Conservation (phyloP, 179 eudicot genomes). For the Drosera spatulata region DNA sequence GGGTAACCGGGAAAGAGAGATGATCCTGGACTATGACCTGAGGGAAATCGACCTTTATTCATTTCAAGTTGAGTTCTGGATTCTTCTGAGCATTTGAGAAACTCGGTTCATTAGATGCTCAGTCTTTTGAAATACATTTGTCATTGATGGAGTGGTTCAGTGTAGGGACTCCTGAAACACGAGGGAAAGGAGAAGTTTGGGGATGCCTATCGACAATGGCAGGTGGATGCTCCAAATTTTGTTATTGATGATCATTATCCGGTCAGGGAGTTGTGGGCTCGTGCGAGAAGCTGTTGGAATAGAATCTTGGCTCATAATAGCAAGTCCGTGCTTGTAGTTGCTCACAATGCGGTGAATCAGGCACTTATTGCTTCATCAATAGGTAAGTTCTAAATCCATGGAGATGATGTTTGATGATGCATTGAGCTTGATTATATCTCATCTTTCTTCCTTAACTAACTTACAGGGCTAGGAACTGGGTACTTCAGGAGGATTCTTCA, state of each 20-base stretch:
- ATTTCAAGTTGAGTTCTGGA: constrained; percentile 68
- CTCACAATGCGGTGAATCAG: constrained; percentile 99
- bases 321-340: constrained; percentile 88
- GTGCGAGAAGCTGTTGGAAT: constrained; percentile 79
- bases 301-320: constrained; percentile 65
- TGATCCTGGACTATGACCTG: constrained; percentile 63
- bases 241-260: constrained; percentile 86
- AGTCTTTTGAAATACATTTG: constrained; percentile 3
- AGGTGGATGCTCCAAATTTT: constrained; percentile 64
- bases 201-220: constrained; percentile 53
- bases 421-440: neutral
- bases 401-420: neutral
- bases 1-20: constrained; percentile 60
- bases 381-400: constrained; percentile 29
- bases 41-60: constrained; percentile 96
- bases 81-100: constrained; percentile 6
- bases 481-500: constrained; percentile 89
- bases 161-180: constrained; percentile 88
- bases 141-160: constrained; percentile 13
- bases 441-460: neutral
- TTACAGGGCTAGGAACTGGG: constrained; percentile 77
- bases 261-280: constrained; percentile 88
- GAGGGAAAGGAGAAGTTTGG: constrained; percentile 74
- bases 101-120: neutral
- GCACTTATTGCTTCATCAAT: constrained; percentile 96